Percentiles rank a stretch among this genome's conserved stretches.
Evolutionary conservation across 2,329 filamentous ascomycete species (phyloP).

Genomic region (Pezicula radicicola): DNA sequence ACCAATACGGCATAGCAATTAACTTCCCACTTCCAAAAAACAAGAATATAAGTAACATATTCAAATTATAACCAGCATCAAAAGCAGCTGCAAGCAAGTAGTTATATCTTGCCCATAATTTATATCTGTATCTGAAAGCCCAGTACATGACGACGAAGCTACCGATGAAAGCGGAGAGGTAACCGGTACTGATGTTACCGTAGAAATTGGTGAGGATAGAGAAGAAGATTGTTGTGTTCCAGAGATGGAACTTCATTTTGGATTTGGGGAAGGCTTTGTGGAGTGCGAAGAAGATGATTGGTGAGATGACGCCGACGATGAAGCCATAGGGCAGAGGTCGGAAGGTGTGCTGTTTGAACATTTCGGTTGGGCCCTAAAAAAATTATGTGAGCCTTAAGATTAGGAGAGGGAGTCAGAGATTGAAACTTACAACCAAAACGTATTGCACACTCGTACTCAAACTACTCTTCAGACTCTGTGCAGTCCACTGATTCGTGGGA

Average conservation of each 20-base stretch:
- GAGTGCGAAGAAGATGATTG: conserved; percentile 45
- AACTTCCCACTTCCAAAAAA: conserved; percentile 55
- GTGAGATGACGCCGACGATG: conserved; percentile 44
- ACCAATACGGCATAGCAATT: conserved; percentile 60
- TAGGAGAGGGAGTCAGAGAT: background rate
- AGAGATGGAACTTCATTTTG: conserved; percentile 43
- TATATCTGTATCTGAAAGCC: conserved; percentile 51
- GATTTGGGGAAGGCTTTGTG: conserved; percentile 49
- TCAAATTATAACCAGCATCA: conserved; percentile 60
- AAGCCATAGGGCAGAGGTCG: conserved; percentile 49
- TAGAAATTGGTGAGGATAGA: conserved; percentile 53
- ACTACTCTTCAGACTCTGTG: conserved; percentile 46
- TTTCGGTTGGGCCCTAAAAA: conserved; percentile 39
- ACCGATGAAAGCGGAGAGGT: conserved; percentile 54
- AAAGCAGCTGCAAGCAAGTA: conserved; percentile 60
- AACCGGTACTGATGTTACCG: conserved; percentile 59
- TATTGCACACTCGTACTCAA: conserved; percentile 58
- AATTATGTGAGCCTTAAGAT: background rate
- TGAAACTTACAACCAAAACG: conserved; percentile 46
- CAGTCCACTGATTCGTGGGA: conserved; percentile 60
- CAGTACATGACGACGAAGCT: conserved; percentile 59
- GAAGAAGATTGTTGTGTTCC: conserved; percentile 63
- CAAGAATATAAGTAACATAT: conserved; percentile 59
- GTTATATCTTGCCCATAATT: conserved; percentile 58
- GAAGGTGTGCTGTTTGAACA: conserved; percentile 48